Evolutionary conservation across 345 rosid species (phyloP).

Genomic region (Gossypium rotundifolium): DNA sequence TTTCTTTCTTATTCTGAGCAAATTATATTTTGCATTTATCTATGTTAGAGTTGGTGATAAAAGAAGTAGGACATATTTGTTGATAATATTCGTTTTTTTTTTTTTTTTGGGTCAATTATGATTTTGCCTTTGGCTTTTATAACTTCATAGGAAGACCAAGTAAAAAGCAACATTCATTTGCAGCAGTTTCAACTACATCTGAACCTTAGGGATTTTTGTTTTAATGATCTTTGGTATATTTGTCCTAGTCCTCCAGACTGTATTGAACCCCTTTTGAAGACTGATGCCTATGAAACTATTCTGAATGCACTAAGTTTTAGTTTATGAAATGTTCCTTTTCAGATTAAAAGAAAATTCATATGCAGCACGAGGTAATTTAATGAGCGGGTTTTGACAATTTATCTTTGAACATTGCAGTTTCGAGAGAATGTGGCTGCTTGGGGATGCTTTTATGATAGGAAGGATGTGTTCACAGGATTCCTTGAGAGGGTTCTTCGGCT

Average conservation of each 20-base stretch:
- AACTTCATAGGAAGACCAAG: not conserved
- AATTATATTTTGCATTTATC: not conserved
- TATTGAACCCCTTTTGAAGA: too few species aligned
- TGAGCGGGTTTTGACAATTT: not conserved
- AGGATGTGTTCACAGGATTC: slow-evolving; percentile 64
- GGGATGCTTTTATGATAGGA: slow-evolving; percentile 80
- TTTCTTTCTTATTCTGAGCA: not conserved
- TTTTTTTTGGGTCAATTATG: not conserved
- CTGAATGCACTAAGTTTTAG: too few species aligned
- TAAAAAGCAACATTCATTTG: not conserved
- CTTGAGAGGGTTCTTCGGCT: slow-evolving; percentile 75
- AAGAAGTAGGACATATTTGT: not conserved
- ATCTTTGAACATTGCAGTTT: slow-evolving; percentile 47
- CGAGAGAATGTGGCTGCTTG: slow-evolving; percentile 98
- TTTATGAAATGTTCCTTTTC: too few species aligned
- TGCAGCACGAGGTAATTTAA: not conserved
- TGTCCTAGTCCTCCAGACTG: too few species aligned
- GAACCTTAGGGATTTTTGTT: too few species aligned
- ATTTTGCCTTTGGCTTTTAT: not conserved
- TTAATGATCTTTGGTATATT: too few species aligned
- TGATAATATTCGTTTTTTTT: not conserved
- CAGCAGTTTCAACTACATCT: not conserved
- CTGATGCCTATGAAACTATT: too few species aligned
- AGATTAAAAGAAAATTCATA: not conserved
- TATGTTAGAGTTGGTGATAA: not conserved